These are phyloP conservation scores for Zoysia pacifica DNA, from an alignment of 176 grass and related monocot genomes.

Conservation along the genomic window DNA sequence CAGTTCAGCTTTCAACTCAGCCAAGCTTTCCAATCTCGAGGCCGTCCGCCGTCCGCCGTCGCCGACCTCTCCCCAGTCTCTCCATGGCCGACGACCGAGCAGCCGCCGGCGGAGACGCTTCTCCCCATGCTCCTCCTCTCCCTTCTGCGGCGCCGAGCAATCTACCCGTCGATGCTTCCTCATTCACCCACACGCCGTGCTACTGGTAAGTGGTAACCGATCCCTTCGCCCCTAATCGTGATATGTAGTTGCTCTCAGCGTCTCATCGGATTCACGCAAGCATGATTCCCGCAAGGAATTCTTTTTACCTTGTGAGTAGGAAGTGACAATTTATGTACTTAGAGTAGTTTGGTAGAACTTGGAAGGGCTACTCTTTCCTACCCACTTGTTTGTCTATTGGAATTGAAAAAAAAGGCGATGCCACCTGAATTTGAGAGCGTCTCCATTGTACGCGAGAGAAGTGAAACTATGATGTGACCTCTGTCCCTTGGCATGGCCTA, in stretches of 20 bases:
- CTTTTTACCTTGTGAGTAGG: neutral
- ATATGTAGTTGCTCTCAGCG: neutral
- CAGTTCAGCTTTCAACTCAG: neutral
- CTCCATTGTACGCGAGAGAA: neutral
- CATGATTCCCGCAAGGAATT: constrained; percentile 6
- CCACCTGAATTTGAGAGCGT: constrained; percentile 1
- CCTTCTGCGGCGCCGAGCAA: neutral
- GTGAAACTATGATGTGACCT: neutral
- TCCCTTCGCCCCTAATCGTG: neutral
- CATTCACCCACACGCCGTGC: constrained; percentile 65
- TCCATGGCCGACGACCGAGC: constrained; percentile 49
- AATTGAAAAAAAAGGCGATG: neutral
- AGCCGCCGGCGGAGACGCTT: neutral
- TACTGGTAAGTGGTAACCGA: constrained; percentile 77
- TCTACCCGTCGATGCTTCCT: constrained; percentile 15
- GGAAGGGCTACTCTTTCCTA: neutral
- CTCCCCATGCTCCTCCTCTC: neutral
- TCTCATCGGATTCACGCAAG: constrained; percentile 3
- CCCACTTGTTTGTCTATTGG: constrained; percentile 1
- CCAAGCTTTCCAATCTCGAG: neutral
- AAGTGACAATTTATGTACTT: neutral
- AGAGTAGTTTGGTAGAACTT: neutral
- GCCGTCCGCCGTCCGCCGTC: neutral
- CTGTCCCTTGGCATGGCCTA: neutral
- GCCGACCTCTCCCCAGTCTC: constrained; percentile 7